Evolutionary conservation across 2,329 filamentous ascomycete species (phyloP), one percentile per base, ranked within the genome.

Genomic region (Colletotrichum filicis): DNA sequence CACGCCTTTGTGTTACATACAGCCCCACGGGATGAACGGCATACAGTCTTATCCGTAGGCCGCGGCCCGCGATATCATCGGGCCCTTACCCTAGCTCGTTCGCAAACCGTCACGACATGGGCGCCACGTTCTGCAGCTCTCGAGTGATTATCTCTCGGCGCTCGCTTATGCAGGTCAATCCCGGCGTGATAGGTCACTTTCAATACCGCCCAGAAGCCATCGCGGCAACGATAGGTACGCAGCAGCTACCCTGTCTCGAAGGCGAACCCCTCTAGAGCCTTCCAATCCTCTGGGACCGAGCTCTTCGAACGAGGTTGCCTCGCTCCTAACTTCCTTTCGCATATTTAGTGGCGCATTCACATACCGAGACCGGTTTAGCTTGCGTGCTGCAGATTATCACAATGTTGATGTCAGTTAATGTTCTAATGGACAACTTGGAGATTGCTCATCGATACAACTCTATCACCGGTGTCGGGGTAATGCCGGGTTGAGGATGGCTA

Each of bases 41-140:
- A 24, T 2, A 8, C 3, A 26, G 8, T 19, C 3, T 7, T 1
- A 4, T 14, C 12, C 69, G 69, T 49, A 30, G 22, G 58, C 69
- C 69, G 64, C 69, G 65, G 58, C 30, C 64, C 37, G 57, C 58
- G 58, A 55, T 71, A 58, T 53, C 68, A 66, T 26, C 8, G 16
- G n/a, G 14, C 16, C 35, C 57, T 14, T 22, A 8, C 19, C 42
- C 42, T 49, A 19, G 63, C 64, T 22, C 24, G 22, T 19, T 19
- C 24, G 26, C 19, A 19, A 14, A 5, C 30, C 56, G n/a, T 37
- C 19, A 19, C 7, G 37, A 24, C 11, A 16, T 3, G 14, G 37
- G 49, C 16, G 14, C 37, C 53, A 60, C 22, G 24, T 68, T 28
- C 37, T 49, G 37, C 52, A 68, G 60, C 22, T 63, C 9, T 49